phyloP scores from a whole-genome alignment of 1,284 basidiomycete species.

The Cerioporus squamosus region DNA sequence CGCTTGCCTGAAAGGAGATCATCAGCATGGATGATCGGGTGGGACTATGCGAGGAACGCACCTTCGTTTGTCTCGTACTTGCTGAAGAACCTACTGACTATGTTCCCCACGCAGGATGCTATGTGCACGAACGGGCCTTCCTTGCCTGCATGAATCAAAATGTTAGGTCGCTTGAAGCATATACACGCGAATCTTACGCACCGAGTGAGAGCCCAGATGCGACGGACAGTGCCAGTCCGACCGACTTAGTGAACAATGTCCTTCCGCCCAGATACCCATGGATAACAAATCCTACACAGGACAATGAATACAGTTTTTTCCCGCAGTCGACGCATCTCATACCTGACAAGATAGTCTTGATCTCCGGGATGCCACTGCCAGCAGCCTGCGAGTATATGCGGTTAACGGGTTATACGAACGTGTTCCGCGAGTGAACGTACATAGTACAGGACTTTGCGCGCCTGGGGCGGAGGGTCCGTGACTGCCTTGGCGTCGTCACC shows the following conservation, averaged over 20 bases:
- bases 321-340: conserved; percentile 11
- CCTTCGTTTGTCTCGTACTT: conserved; percentile 97
- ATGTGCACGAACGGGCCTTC: conserved; percentile 99
- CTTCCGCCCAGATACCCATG: conserved; percentile 95
- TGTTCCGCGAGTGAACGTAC: conserved; percentile 45
- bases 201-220: conserved; percentile 90
- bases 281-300: conserved; percentile 86
- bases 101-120: conserved; percentile 93
- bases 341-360: conserved; percentile 96
- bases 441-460: conserved; percentile 83
- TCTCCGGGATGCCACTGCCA: conserved; percentile 95
- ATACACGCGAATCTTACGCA: conserved; percentile 22
- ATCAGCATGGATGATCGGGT: neutral
- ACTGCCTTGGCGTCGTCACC: conserved; percentile 28
- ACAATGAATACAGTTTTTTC: neutral
- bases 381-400: conserved; percentile 63
- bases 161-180: neutral
- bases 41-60: conserved; percentile 30
- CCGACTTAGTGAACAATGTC: conserved; percentile 89
- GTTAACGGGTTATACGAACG: neutral
- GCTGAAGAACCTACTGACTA: conserved; percentile 83
- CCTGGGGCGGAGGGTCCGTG: conserved; percentile 34
- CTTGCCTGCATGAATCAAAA: conserved; percentile 52
- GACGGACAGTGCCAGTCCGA: conserved; percentile 90
- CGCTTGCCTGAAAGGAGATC: conserved; percentile 69